Evolutionary conservation across 192 early-diverging fungal genomes (phyloP).

Genomic region (Backusella parvicylindrica): DNA sequence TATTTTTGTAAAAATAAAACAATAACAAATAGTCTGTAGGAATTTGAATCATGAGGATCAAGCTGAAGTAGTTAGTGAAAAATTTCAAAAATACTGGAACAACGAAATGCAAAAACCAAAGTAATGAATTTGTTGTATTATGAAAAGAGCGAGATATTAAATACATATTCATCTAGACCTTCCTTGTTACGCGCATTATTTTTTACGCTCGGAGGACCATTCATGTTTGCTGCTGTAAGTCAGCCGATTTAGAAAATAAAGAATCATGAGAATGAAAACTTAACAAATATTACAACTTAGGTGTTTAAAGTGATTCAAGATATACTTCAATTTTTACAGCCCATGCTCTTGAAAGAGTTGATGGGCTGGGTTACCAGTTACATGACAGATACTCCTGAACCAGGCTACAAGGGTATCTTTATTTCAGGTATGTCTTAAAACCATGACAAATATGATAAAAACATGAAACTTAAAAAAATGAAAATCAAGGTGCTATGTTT

Average conservation of each 20-base stretch:
- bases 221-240: constrained; percentile 59
- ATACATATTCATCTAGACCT: constrained; percentile 44
- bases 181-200: constrained; percentile 62
- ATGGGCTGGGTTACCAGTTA: constrained; percentile 59
- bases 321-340: constrained; percentile 69
- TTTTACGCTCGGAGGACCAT: constrained; percentile 56
- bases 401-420: constrained; percentile 65
- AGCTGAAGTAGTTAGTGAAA: constrained; percentile 50
- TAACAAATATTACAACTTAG: constrained; percentile 8
- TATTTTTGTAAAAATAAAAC: neutral
- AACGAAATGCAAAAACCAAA: constrained; percentile 53
- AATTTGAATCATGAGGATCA: constrained; percentile 53
- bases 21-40: constrained; percentile 30
- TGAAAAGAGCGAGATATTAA: neutral
- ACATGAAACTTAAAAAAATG: neutral
- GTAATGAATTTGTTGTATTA: constrained; percentile 16
- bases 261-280: neutral
- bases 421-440: constrained; percentile 52
- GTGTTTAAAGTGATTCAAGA: constrained; percentile 77
- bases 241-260: neutral
- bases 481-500: constrained; percentile 60
- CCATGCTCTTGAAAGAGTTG: constrained; percentile 68
- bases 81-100: constrained; percentile 68
- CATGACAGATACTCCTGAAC: constrained; percentile 47
- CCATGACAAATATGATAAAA: neutral